Evolutionary conservation across 2,329 filamentous ascomycete species (phyloP).

Genomic region (Ilyonectria mors-panacis): DNA sequence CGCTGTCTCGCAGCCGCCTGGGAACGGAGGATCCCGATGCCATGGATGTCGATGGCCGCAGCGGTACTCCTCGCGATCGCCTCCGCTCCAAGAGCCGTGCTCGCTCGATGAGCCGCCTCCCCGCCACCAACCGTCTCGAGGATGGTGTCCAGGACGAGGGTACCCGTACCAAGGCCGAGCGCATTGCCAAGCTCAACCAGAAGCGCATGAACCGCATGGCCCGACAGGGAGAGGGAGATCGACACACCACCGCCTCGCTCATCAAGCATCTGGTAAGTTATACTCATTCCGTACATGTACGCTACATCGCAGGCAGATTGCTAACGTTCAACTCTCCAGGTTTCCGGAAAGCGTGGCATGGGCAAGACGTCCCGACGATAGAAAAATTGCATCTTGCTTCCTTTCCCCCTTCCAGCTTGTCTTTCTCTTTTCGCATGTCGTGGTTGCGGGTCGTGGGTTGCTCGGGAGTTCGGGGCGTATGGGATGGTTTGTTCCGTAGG

Average conservation of each 20-base stretch:
- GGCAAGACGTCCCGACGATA: slow-evolving; percentile 87
- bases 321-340: slow-evolving; percentile 61
- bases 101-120: slow-evolving; percentile 74
- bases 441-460: slow-evolving; percentile 43
- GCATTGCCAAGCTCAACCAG: slow-evolving; percentile 90
- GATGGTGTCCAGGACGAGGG: slow-evolving; percentile 82
- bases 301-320: not conserved
- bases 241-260: slow-evolving; percentile 85
- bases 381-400: slow-evolving; percentile 44
- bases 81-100: slow-evolving; percentile 81
- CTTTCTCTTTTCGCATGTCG: slow-evolving; percentile 43
- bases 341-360: slow-evolving; percentile 92
- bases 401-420: slow-evolving; percentile 39
- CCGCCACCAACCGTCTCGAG: slow-evolving; percentile 75
- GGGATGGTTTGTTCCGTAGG: slow-evolving; percentile 35
- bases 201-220: slow-evolving; percentile 99
- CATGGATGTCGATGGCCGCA: slow-evolving; percentile 79
- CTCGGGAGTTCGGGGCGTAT: slow-evolving; percentile 52
- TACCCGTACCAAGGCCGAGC: slow-evolving; percentile 84
- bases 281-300: slow-evolving; percentile 3
- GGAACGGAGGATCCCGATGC: slow-evolving; percentile 76
- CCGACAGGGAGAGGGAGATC: slow-evolving; percentile 95
- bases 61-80: slow-evolving; percentile 65
- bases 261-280: slow-evolving; percentile 90
- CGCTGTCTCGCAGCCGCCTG: slow-evolving; percentile 72